Percentiles rank a stretch among this genome's conserved stretches.
Conservation (phyloP, 306 rosid species). For the Quercus aquifolioides region DNA sequence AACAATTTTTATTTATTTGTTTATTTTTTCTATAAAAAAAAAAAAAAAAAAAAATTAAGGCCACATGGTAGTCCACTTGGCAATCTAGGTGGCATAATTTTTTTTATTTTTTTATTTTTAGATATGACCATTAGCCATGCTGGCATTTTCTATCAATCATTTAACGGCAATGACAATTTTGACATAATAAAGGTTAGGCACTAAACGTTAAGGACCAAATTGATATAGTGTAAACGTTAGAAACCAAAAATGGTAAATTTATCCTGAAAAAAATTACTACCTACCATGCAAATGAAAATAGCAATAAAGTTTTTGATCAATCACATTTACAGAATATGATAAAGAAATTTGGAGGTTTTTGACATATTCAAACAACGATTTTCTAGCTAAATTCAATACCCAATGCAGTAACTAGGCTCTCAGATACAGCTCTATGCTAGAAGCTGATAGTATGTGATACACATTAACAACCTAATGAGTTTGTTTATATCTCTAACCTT, state of each 20-base stretch:
- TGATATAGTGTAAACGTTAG: neutral
- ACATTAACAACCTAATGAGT: conserved; percentile 24
- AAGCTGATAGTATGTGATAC: conserved; percentile 13
- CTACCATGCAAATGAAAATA: neutral
- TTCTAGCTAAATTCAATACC: conserved; percentile 35
- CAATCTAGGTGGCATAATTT: too few species aligned
- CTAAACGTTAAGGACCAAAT: neutral
- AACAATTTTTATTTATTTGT: too few species aligned
- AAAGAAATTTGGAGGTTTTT: conserved; percentile 17
- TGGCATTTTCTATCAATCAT: too few species aligned
- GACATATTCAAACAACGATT: conserved; percentile 33
- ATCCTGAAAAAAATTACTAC: neutral
- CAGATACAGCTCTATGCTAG: conserved; percentile 32
- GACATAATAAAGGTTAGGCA: too few species aligned
- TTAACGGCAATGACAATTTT: too few species aligned
- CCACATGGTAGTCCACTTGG: too few species aligned
- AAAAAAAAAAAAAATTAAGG: too few species aligned
- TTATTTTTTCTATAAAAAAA: too few species aligned
- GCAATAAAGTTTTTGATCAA: neutral
- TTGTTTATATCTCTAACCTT: conserved; percentile 27
- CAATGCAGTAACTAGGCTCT: conserved; percentile 25
- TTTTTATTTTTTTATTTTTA: too few species aligned
- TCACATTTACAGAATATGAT: conserved; percentile 25
- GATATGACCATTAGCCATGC: too few species aligned
- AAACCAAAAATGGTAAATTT: neutral